Base-by-base conservation (phyloP, 768 basidiomycete species). In the Mrakia blollopis region DNA sequence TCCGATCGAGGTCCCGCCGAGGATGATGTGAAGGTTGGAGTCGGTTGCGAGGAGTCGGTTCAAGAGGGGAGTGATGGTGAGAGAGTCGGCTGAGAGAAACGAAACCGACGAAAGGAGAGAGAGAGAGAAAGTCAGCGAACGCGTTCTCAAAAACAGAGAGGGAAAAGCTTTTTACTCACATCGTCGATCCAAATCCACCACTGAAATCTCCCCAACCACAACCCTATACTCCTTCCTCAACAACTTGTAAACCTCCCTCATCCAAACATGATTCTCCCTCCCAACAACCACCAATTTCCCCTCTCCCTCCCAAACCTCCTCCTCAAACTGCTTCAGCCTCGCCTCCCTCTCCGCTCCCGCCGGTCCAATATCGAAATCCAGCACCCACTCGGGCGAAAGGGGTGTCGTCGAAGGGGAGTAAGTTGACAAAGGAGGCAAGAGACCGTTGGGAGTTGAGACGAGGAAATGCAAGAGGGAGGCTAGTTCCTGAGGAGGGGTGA, bases 361-460 rank as follows among this genome's bases (percentile, higher is more conserved):
- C 2, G 57, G 75, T 61, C 75, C 75, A n/a, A 67, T 68, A 23
- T 76, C 70, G 61, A 76, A 76, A 47, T 76, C 75, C 52, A 76
- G 75, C 30, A 76, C 70, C 75, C 75, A 76, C 39, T 76, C 75
- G 37, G 75, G 50, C 18, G 6, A 37, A 2, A 76, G 69, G 11
- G 75, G 75, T 5, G 44, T 71, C 18, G 52, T 60, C 8, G 75
- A 23, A 6, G 75, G 69, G 28, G 61, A 25, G 41, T 76, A 76
- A 9, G 37, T 16, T 0, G 67, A 14, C 32, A 60, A 39, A n/a
- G 75, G 68, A 41, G 75, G 75, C 4, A 76, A 69, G n/a, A 47
- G n/a, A 39, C 68, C 75, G 41, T 70, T 44, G 37, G 65, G 61
- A 6, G 50, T 76, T 9, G 75, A 71, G 13, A 62, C 41, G 41